Base-by-base conservation (phyloP, 1,139 yeast genomes). In the Geotrichum australiense region DNA sequence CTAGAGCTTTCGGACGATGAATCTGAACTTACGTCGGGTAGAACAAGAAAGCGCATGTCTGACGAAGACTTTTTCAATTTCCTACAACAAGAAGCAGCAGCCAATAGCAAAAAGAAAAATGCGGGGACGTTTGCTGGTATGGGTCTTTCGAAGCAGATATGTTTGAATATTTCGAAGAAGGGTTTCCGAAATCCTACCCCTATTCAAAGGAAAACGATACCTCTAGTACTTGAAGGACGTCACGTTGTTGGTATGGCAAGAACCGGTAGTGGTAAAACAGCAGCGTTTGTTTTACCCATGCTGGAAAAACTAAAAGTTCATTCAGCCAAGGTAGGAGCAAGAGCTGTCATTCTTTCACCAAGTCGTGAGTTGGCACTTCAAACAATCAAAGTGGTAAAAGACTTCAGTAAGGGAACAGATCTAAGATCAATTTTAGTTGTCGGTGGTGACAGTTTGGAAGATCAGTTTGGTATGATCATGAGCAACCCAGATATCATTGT, bases 181-280 rank as follows among this genome's bases (percentile, higher is more conserved):
- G 99, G 99, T 0, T 93, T 78, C 66, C 81, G 78, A 54, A 94
- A 84, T 53, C 98, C 99, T 7, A 93, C 99, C 0, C 98, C 99
- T 1, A 93, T 93, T 60, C 99, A 93, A 65, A 73, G 98, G 50
- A 89, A 89, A 59, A 80, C 98, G 2, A 85, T 93, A 45, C 98
- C 98, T 1, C 69, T 87, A 45, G 80, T 91, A 44, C 68, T 91
- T 68, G 89, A 84, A 46, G 81, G 78, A 47, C 72, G 94, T 57
- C 98, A 93, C 65, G 94, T 93, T 26, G 98, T 93, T 16, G 99
- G 97, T 56, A 93, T 93, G 96, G 99, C 99, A 16, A 75, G 97
- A 57, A 93, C 99, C 1, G 99, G 99, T 55, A 84, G 96, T 24
- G 99, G 99, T 70, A 93, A 93, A 60, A 93, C 99, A 0, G 97